Percentiles rank a stretch among this genome's conserved stretches.
These are phyloP conservation scores for Betula pendula DNA, from an alignment of 306 rosid species.

Conservation along the genomic window DNA sequence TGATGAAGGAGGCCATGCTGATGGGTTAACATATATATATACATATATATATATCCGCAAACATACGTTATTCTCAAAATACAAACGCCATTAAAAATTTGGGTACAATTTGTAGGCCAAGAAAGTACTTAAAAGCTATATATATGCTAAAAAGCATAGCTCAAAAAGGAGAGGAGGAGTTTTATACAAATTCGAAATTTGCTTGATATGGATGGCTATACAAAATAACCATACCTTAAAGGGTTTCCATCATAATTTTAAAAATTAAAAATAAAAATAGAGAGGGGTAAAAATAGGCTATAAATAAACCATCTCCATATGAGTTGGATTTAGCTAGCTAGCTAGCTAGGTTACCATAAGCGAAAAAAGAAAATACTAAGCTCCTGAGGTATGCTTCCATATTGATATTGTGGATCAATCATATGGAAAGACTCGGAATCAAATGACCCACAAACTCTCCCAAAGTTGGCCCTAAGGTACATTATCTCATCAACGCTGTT, in stretches of 20 bases:
- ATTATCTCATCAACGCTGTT: conserved; percentile 37
- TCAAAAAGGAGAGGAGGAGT: conserved; percentile 26
- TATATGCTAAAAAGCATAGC: conserved; percentile 26
- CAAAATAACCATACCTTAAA: no score
- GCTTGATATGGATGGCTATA: no score
- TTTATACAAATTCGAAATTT: no score
- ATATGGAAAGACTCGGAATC: conserved; percentile 80
- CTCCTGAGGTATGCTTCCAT: conserved; percentile 64
- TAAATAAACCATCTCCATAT: not conserved
- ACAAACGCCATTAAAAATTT: not conserved
- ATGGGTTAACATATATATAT: not conserved
- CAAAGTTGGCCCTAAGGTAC: conserved; percentile 79
- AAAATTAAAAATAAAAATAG: no score
- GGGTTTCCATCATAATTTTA: no score
- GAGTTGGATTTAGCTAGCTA: not conserved
- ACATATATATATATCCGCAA: no score
- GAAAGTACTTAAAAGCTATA: not conserved
- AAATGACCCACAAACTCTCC: conserved; percentile 62
- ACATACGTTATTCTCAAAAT: not conserved
- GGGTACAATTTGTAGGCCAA: not conserved
- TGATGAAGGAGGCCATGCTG: not conserved
- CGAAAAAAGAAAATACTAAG: conserved; percentile 80
- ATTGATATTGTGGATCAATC: conserved; percentile 83
- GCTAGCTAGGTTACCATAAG: conserved; percentile 24
- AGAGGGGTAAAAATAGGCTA: not conserved